Conservation (phyloP, 2,329 filamentous ascomycete species). For the Talaromyces sp. region DNA sequence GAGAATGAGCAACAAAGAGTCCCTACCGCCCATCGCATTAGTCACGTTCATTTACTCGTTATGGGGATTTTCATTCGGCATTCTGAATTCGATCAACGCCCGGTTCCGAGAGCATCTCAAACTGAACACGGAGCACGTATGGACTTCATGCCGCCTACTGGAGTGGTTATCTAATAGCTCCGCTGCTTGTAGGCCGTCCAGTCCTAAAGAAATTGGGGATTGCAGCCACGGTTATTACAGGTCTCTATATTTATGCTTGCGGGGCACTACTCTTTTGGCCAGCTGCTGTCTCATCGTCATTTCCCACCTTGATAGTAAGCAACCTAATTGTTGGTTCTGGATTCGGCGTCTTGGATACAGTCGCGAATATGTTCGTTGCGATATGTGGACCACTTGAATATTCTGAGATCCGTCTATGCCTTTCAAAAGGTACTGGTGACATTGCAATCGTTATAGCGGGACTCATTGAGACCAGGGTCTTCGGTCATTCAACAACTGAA, state of each 20-base stretch:
- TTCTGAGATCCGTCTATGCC: slow-evolving; percentile 48
- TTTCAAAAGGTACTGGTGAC: background rate
- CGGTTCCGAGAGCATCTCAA: background rate
- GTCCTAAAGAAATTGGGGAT: slow-evolving; percentile 10
- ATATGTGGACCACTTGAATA: slow-evolving; percentile 13
- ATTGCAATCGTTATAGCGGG: slow-evolving; percentile 46
- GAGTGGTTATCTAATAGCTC: background rate
- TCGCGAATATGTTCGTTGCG: slow-evolving; percentile 1
- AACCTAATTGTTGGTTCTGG: slow-evolving; percentile 16
- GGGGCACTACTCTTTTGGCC: slow-evolving; percentile 11
- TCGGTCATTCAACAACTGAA: slow-evolving; percentile 26
- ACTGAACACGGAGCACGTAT: background rate
- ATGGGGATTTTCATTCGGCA: slow-evolving; percentile 1
- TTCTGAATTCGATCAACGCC: background rate
- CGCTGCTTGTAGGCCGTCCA: slow-evolving; percentile 4
- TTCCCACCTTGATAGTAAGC: background rate
- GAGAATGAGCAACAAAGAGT: slow-evolving; percentile 4
- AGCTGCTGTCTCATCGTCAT: background rate
- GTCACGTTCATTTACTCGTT: background rate
- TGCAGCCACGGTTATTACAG: slow-evolving; percentile 5
- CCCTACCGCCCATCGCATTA: background rate
- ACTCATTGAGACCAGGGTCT: background rate
- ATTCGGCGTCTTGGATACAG: slow-evolving; percentile 6
- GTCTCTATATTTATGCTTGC: slow-evolving; percentile 9
- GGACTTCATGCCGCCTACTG: slow-evolving; percentile 2